Conservation (phyloP, 345 rosid species). For the Hibiscus trionum region DNA sequence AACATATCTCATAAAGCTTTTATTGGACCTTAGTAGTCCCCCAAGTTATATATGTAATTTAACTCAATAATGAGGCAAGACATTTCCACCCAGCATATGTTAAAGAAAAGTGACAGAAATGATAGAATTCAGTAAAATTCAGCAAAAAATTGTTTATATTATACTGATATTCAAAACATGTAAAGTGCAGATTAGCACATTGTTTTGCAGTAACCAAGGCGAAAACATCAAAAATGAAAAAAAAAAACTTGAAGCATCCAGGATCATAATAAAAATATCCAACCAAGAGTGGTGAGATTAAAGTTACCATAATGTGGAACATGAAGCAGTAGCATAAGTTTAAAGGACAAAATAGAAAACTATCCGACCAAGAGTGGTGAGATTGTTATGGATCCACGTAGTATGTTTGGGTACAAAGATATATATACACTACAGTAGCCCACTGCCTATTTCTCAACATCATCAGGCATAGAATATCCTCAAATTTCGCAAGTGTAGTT, state of each 20-base stretch:
- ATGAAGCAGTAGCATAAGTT: not conserved
- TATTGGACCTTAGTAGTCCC: not conserved
- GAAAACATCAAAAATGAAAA: not conserved
- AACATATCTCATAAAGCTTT: not conserved
- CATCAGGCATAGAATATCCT: not conserved
- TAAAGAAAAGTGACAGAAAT: not conserved
- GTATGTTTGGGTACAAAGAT: not conserved
- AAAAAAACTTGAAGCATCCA: not conserved
- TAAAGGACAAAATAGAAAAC: not conserved
- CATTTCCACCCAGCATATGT: not conserved
- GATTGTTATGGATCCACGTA: not conserved
- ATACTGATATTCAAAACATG: not conserved
- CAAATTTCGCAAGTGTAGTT: not conserved
- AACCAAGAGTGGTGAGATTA: not conserved
- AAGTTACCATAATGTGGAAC: not conserved
- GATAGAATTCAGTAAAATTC: not conserved
- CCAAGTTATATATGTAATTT: not conserved
- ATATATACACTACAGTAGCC: not conserved
- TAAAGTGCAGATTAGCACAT: not conserved
- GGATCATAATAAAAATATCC: not conserved
- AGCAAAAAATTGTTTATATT: not conserved
- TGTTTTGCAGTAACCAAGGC: not conserved
- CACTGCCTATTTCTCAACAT: constrained; percentile 1
- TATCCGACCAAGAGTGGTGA: not conserved
- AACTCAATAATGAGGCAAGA: not conserved